phyloP scores from a whole-genome alignment of 2,329 filamentous ascomycete species.

The Paecilomyces fulvus region DNA sequence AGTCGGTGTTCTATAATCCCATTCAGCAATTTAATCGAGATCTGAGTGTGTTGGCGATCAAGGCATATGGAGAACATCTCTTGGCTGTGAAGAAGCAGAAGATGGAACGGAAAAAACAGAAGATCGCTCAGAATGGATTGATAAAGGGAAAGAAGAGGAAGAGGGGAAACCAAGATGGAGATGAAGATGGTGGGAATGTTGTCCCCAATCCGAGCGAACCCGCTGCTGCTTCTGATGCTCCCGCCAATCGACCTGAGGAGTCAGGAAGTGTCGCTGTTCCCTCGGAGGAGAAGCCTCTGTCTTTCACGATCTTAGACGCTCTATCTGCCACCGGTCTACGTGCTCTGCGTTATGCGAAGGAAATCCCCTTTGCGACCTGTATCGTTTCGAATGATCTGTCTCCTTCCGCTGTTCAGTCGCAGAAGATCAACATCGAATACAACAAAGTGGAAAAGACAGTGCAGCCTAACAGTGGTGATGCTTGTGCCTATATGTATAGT shows the following conservation, averaged over 20 bases:
- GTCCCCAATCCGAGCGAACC: conserved; percentile 1
- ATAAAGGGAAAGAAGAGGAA: conserved; percentile 31
- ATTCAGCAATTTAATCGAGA: conserved; percentile 99
- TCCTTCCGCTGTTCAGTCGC: conserved; percentile 65
- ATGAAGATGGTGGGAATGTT: conserved; percentile 2
- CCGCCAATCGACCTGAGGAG: not conserved
- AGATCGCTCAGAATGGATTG: conserved; percentile 22
- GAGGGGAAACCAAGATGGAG: conserved; percentile 20
- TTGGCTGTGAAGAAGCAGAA: conserved; percentile 47
- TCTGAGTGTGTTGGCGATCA: conserved; percentile 84
- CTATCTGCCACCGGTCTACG: conserved; percentile 88
- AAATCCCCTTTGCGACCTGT: conserved; percentile 74
- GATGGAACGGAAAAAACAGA: conserved; percentile 30
- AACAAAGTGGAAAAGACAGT: conserved; percentile 68
- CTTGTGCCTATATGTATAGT: conserved; percentile 84
- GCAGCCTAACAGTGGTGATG: conserved; percentile 68
- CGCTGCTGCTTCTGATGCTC: conserved; percentile 1
- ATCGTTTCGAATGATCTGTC: conserved; percentile 89
- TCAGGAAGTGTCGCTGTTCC: conserved; percentile 3
- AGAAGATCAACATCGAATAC: conserved; percentile 74
- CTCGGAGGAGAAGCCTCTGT: conserved; percentile 28
- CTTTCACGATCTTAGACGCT: conserved; percentile 85
- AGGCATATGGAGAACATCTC: conserved; percentile 68
- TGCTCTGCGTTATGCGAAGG: conserved; percentile 82
- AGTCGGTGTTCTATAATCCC: conserved; percentile 92